Evolutionary conservation across 345 rosid genomes (phyloP), one percentile per base, ranked within the genome.

Genomic region (Eucalyptus leucophloia): DNA sequence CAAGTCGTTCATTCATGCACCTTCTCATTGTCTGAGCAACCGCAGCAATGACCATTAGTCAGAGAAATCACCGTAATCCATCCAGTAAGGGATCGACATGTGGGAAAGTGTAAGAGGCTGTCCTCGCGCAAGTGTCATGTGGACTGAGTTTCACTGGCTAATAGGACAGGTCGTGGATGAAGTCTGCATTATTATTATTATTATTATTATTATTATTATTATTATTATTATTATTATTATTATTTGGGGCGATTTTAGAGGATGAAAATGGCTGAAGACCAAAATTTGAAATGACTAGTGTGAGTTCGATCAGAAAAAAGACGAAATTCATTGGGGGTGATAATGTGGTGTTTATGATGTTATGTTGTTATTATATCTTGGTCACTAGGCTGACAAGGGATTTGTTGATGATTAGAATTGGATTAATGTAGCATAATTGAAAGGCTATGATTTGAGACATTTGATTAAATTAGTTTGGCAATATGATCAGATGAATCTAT

Each of bases 221-320:
- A n/a, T n/a, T n/a, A 1, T 12, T n/a, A 12, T 12, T 12, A 1
- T 12, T n/a, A 7, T 45, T 40, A 12, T 11, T 12, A 1, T 6
- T 32, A 17, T 18, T 34, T 2, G 0, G 7, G 44, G 26, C 13
- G 40, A 34, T 72, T 34, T 9, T 23, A 40, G 82, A 72, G 44
- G 82, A 34, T 23, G 82, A 34, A 72, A 18, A 9, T 72, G 62
- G 30, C 30, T 10, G 14, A 56, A 56, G 62, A 56, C 62, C 62
- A 24, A 28, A 24, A 24, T 10, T 24, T 72, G 44, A 72, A 72
- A 34, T 34, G 82, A 72, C 26, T 34, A 34, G 82, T 72, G 14
- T 72, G 82, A 72, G 37, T 72, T 34, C 4, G 7, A 72, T 72
- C 5, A 32, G 4, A 32, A 18, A 18, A 69, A 72, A 34, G 14